Evolutionary conservation across 2,329 filamentous ascomycete species (phyloP).

Genomic region (Clarireedia monteithiana): DNA sequence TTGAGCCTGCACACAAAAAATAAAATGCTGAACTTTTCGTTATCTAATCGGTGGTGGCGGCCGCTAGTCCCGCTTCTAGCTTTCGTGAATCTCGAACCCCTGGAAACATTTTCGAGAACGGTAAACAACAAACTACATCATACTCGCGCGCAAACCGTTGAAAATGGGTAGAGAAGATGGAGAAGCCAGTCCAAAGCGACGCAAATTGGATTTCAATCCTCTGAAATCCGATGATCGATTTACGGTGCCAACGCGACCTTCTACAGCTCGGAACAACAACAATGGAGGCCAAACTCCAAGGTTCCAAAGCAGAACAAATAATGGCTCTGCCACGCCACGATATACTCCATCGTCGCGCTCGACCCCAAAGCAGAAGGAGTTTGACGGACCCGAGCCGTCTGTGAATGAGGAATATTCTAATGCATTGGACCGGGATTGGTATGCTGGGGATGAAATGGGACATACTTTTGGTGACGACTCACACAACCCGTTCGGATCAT

Average conservation of each 20-base stretch:
- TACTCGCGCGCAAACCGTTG: not conserved
- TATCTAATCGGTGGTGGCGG: slow-evolving; percentile 8
- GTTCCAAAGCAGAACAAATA: slow-evolving; percentile 30
- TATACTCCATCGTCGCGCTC: slow-evolving; percentile 28
- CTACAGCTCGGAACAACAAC: slow-evolving; percentile 15
- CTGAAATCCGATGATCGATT: slow-evolving; percentile 48
- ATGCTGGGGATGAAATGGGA: slow-evolving; percentile 75
- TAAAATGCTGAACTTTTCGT: slow-evolving; percentile 7
- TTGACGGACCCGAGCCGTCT: slow-evolving; percentile 54
- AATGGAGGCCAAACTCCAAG: slow-evolving; percentile 29
- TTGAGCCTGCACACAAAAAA: slow-evolving; percentile 5
- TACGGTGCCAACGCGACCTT: slow-evolving; percentile 29
- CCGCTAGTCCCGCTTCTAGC: not conserved
- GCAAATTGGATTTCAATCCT: slow-evolving; percentile 55
- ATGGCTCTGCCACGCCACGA: slow-evolving; percentile 28
- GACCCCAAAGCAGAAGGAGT: slow-evolving; percentile 46
- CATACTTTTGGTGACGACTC: slow-evolving; percentile 84
- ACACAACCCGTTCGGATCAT: slow-evolving; percentile 85
- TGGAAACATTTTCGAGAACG: not conserved
- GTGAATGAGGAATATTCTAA: slow-evolving; percentile 61
- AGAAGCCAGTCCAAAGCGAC: slow-evolving; percentile 49
- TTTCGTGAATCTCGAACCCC: not conserved
- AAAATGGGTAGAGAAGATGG: slow-evolving; percentile 34
- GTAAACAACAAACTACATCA: not conserved
- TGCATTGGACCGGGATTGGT: slow-evolving; percentile 87